phyloP scores from a whole-genome alignment of 176 grass and related monocot species.

The Ensete ventricosum region DNA sequence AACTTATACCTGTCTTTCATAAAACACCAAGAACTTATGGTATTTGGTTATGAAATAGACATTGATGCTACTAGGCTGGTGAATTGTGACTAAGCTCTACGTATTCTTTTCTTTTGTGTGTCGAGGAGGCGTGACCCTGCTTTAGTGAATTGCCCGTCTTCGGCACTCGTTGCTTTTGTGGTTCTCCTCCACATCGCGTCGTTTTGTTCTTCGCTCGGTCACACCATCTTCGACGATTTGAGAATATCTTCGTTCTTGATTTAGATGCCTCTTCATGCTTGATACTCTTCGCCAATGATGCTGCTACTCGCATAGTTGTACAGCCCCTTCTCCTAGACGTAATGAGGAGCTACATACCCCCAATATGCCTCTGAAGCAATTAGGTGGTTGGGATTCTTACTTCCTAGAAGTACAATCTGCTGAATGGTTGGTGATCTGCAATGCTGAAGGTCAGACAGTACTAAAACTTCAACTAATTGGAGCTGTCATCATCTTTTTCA shows the following conservation, averaged over 20 bases:
- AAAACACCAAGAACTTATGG: neutral
- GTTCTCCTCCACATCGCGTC: slow-evolving; percentile 56
- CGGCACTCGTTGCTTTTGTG: slow-evolving; percentile 32
- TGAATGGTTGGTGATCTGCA: neutral
- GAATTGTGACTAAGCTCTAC: slow-evolving; percentile 55
- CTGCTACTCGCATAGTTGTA: neutral
- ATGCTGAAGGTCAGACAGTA: neutral
- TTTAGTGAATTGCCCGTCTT: slow-evolving; percentile 52
- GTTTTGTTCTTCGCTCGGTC: slow-evolving; percentile 59
- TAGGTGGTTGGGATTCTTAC: neutral
- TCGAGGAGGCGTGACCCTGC: slow-evolving; percentile 77
- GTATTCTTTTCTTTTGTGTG: slow-evolving; percentile 74
- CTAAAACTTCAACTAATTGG: too few relatives aligned
- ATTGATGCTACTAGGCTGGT: slow-evolving; percentile 28
- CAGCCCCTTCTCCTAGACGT: neutral
- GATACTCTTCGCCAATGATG: slow-evolving; percentile 19
- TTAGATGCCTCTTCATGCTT: slow-evolving; percentile 15
- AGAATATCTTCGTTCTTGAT: neutral
- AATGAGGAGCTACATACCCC: slow-evolving; percentile 3
- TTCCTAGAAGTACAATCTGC: slow-evolving; percentile 8
- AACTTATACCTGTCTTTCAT: slow-evolving; percentile 23
- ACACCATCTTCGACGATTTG: slow-evolving; percentile 29
- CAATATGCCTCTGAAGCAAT: neutral
- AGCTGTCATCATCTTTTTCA: too few relatives aligned
- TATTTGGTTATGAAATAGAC: neutral